Conservation (phyloP, 345 rosid species). For the Citrus mangshanensis region DNA sequence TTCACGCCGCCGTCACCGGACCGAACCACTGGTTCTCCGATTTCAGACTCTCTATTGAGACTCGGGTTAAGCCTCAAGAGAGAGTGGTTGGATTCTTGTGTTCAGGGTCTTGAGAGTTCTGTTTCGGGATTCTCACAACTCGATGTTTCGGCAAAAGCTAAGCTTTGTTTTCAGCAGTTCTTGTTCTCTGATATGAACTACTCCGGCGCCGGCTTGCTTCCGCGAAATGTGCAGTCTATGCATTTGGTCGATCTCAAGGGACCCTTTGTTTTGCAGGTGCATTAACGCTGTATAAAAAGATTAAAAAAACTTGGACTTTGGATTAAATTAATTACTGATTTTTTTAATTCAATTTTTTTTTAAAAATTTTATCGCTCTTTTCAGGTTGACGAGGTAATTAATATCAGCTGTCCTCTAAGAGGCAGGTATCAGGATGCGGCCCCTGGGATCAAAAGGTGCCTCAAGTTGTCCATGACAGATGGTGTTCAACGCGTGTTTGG, state of each 20-base stretch:
- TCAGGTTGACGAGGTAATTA: constrained; percentile 95
- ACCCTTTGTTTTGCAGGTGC: constrained; percentile 86
- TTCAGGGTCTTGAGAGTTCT: constrained; percentile 46
- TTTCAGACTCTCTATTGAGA: constrained; percentile 39
- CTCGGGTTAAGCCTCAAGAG: constrained; percentile 63
- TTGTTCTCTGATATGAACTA: constrained; percentile 79
- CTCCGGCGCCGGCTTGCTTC: constrained; percentile 79
- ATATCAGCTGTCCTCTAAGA: constrained; percentile 66
- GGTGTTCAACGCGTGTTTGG: constrained; percentile 90
- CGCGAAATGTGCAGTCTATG: constrained; percentile 59
- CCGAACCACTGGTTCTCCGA: constrained; percentile 36
- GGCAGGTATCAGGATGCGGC: constrained; percentile 68
- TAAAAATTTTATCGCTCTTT: background rate
- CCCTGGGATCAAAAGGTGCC: constrained; percentile 82
- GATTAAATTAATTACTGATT: too few species aligned
- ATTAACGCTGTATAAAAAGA: background rate
- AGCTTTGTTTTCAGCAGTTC: constrained; percentile 72
- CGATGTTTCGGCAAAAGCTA: constrained; percentile 54
- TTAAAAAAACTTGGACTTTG: background rate
- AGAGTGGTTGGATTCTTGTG: constrained; percentile 66
- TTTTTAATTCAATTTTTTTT: background rate
- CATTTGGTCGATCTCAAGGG: constrained; percentile 75
- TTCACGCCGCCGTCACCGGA: constrained; percentile 41
- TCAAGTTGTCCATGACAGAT: constrained; percentile 88
- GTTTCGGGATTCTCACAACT: constrained; percentile 35